A percentile compares a stretch with the other conserved stretches of the same genome.
These are phyloP conservation scores for Daedaleopsis sinensis DNA, from an alignment of 768 basidiomycete genomes.

Conservation along the genomic window DNA sequence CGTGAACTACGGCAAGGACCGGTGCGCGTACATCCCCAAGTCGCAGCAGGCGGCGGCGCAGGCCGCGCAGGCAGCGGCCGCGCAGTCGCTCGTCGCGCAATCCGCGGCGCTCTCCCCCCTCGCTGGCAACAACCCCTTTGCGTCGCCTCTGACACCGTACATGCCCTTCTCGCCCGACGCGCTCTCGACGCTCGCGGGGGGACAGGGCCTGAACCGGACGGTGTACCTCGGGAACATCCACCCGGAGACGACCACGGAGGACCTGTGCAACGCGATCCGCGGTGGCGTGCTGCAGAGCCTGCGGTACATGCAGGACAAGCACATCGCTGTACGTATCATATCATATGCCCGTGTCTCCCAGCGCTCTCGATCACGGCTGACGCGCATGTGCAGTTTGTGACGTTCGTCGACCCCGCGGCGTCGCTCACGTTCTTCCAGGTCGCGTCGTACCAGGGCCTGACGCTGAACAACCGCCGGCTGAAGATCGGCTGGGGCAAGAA, in stretches of 20 bases:
- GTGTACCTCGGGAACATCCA: conserved; percentile 97
- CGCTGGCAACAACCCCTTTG: conserved; percentile 30
- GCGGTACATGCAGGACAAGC: conserved; percentile 95
- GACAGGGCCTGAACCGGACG: conserved; percentile 80
- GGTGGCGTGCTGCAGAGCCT: conserved; percentile 97
- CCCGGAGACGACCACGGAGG: conserved; percentile 93
- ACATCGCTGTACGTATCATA: conserved; percentile 91
- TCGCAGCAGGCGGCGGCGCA: conserved; percentile 89
- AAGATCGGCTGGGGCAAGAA: conserved; percentile 99
- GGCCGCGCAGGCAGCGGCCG: conserved; percentile 85
- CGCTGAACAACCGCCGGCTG: conserved; percentile 89
- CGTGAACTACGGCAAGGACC: conserved; percentile 98
- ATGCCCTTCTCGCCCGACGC: conserved; percentile 44
- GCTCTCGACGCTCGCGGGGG: conserved; percentile 54
- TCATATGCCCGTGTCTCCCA: not conserved
- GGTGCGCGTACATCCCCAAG: conserved; percentile 97
- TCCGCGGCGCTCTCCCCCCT: conserved; percentile 43
- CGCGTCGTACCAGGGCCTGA: conserved; percentile 86
- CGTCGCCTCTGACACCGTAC: conserved; percentile 35
- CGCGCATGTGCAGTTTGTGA: conserved; percentile 70
- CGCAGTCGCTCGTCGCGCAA: conserved; percentile 65
- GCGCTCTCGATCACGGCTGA: conserved; percentile 1
- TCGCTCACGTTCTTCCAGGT: conserved; percentile 95
- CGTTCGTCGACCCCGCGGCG: conserved; percentile 91
- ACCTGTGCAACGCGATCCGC: conserved; percentile 93